phyloP scores from a whole-genome alignment of 1,284 basidiomycete species.

The Papiliotrema nemorosa region DNA sequence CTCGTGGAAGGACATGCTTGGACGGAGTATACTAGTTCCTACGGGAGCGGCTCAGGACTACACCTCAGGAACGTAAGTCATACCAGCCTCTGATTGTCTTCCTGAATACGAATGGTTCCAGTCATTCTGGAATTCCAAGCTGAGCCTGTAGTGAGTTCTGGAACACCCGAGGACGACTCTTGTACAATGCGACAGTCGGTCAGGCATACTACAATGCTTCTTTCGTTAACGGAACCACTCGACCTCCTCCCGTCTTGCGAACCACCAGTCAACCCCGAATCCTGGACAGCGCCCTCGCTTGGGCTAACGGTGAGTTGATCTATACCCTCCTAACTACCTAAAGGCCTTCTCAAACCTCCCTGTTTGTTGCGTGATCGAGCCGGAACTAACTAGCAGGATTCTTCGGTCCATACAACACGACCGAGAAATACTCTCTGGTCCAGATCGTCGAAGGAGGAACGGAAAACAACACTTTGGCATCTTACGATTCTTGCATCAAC shows the following conservation, averaged over 20 bases:
- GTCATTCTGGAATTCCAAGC: too few relatives aligned
- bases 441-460: conserved; percentile 11
- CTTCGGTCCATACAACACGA: conserved; percentile 9
- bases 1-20: conserved; percentile 6
- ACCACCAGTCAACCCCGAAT: conserved; percentile 8
- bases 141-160: not conserved
- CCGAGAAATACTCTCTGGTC: conserved; percentile 8
- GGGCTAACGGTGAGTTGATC: conserved; percentile 5
- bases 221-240: conserved; percentile 7
- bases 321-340: too few relatives aligned
- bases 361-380: too few relatives aligned
- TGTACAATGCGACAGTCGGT: conserved; percentile 10
- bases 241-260: conserved; percentile 3
- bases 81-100: not conserved
- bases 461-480: conserved; percentile 16
- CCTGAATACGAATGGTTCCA: too few relatives aligned
- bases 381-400: too few relatives aligned
- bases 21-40: conserved; percentile 6
- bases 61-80: conserved; percentile 6
- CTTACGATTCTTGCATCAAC: conserved; percentile 14
- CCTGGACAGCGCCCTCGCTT: conserved; percentile 9
- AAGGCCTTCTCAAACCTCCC: too few relatives aligned
- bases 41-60: conserved; percentile 9
- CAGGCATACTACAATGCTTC: conserved; percentile 10
- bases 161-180: conserved; percentile 9